phyloP scores from a whole-genome alignment of 1,284 basidiomycete species.

The Mycena citricolor region DNA sequence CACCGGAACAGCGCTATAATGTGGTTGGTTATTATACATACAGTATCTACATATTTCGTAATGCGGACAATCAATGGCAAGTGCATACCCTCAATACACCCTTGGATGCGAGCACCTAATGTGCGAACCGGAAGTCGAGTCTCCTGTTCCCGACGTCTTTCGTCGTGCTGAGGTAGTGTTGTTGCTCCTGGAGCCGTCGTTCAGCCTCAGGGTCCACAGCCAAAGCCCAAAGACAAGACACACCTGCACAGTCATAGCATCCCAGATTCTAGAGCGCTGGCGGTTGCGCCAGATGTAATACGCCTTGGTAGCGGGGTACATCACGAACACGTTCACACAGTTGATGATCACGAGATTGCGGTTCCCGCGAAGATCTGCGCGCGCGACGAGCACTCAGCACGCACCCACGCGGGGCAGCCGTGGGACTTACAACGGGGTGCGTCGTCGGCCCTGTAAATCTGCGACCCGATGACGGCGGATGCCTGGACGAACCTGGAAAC shows the following conservation, averaged over 20 bases:
- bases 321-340: constrained; percentile 44
- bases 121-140: constrained; percentile 46
- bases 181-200: constrained; percentile 37
- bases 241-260: constrained; percentile 49
- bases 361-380: constrained; percentile 51
- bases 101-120: no score
- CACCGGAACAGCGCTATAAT: no score
- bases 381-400: background rate
- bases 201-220: background rate
- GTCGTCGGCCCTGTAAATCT: constrained; percentile 54
- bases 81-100: no score
- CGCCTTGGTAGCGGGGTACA: constrained; percentile 50
- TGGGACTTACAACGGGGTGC: constrained; percentile 44
- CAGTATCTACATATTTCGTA: no score
- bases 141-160: constrained; percentile 41
- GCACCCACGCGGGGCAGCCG: background rate
- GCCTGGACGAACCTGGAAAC: constrained; percentile 45
- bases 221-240: constrained; percentile 15
- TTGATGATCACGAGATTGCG: constrained; percentile 44
- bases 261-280: constrained; percentile 49
- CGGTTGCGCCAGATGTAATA: constrained; percentile 55
- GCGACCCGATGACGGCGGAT: constrained; percentile 41
- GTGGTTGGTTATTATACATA: no score
- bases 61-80: no score
- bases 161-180: constrained; percentile 43